Base-by-base conservation (phyloP, 805 yeast species). In the Barnettozyma pratensis region DNA sequence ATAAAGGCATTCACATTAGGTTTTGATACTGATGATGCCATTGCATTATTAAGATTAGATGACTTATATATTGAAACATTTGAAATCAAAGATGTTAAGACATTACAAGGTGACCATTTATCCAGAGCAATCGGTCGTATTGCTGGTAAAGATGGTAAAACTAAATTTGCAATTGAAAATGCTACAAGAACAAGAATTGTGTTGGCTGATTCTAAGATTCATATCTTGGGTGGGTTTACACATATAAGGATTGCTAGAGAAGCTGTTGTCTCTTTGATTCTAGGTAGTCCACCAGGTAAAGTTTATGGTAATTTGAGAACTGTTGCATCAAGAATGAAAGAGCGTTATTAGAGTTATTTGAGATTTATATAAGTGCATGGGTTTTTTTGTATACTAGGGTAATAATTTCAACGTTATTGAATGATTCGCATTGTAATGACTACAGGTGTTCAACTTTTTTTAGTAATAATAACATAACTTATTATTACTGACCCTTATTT, bases 71-170 rank as follows among this genome's bases (percentile, higher is more conserved):
- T 94, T 55, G 99, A 94, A 70, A 89, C 98, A 5, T 94, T 94
- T 64, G 99, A 94, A 66, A 78, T 94, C 60, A 94, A 94, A 67
- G 99, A 94, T 69, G 97, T 94, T 49, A 95, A 94, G 70, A 92
- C 97, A 5, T 74, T 94, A 57, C 83, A 81, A 30, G 99, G 98
- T 29, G 99, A 94, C 70, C 99, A 94, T 79, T 75, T 94, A 65
- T 86, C 96, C 45, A 85, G 99, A 77, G 99, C 99, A 7, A 94
- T 94, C 66, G 99, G 99, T 63, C 89, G 99, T 77, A 94, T 94
- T 69, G 99, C 99, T 11, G 99, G 99, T 68, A 95, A 94, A 65
- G 99, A 94, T 65, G 99, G 99, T 64, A 92, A 91, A 70, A 94
- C 98, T 53, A 94, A 92, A 72, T 94, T 92, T 68, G 97, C 99